These are phyloP conservation scores for Pythium aquatile DNA, from an alignment of 352 stramenopile genomes.

Conservation along the genomic window DNA sequence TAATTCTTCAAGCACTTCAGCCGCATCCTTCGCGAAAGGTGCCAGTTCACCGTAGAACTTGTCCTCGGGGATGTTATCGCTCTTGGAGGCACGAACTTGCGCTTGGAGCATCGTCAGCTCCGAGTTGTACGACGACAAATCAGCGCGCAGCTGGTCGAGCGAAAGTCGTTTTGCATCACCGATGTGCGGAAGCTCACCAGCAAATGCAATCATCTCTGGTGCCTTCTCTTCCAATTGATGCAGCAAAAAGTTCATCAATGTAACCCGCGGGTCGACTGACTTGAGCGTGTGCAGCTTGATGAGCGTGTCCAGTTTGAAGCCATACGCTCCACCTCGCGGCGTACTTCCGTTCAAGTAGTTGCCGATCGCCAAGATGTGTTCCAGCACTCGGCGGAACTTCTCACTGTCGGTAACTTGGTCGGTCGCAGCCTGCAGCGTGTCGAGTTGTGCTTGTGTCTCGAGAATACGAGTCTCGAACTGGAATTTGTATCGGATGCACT, in stretches of 20 bases:
- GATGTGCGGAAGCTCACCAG: slow-evolving; percentile 76
- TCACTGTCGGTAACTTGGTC: slow-evolving; percentile 80
- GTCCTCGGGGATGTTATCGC: slow-evolving; percentile 65
- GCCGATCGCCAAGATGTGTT: slow-evolving; percentile 87
- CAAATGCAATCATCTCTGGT: slow-evolving; percentile 76
- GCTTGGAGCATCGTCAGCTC: slow-evolving; percentile 83
- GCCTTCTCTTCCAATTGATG: slow-evolving; percentile 76
- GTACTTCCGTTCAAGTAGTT: slow-evolving; percentile 93
- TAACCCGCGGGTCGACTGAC: slow-evolving; percentile 73
- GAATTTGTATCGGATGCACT: slow-evolving; percentile 85
- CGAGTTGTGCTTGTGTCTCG: slow-evolving; percentile 79
- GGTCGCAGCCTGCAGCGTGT: slow-evolving; percentile 77
- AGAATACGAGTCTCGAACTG: slow-evolving; percentile 85
- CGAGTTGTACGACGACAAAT: slow-evolving; percentile 80
- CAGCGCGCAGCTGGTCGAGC: slow-evolving; percentile 77
- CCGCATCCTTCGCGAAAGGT: slow-evolving; percentile 78
- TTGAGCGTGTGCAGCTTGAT: slow-evolving; percentile 88
- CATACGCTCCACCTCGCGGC: slow-evolving; percentile 84
- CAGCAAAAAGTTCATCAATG: slow-evolving; percentile 80
- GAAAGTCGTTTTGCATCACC: slow-evolving; percentile 75
- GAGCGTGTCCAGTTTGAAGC: slow-evolving; percentile 91
- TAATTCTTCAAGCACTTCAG: slow-evolving; percentile 79
- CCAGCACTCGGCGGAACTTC: slow-evolving; percentile 75
- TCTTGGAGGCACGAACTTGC: slow-evolving; percentile 78
- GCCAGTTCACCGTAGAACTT: slow-evolving; percentile 83